A percentile compares a stretch with the other conserved stretches of the same genome.
phyloP scores from a whole-genome alignment of 2,329 filamentous ascomycete species.

The Dendrostoma leiphaemia region DNA sequence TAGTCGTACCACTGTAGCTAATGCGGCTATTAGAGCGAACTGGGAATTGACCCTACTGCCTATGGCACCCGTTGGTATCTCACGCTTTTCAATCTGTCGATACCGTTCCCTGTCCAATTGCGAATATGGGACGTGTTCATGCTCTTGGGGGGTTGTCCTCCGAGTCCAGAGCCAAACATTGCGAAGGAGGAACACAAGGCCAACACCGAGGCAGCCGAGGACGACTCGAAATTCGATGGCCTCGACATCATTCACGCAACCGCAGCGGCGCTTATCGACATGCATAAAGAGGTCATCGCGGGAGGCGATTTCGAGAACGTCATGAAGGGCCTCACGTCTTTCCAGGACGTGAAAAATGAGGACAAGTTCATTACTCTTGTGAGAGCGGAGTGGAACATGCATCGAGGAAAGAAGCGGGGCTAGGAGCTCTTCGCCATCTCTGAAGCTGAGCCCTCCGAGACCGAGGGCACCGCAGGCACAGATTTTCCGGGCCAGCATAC shows the following conservation, averaged over 20 bases:
- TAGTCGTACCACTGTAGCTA: no score
- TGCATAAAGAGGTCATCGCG: slow-evolving; percentile 80
- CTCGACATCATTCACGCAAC: slow-evolving; percentile 89
- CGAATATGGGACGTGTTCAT: slow-evolving; percentile 98
- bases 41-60: slow-evolving; percentile 82
- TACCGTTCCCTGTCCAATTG: slow-evolving; percentile 90
- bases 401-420: slow-evolving; percentile 43
- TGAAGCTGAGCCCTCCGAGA: background rate
- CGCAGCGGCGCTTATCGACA: slow-evolving; percentile 85
- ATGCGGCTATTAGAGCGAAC: slow-evolving; percentile 54
- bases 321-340: slow-evolving; percentile 95
- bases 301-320: slow-evolving; percentile 96
- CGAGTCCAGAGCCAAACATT: slow-evolving; percentile 21
- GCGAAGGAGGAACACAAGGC: slow-evolving; percentile 18
- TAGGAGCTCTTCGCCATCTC: slow-evolving; percentile 2
- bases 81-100: slow-evolving; percentile 94
- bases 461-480: background rate
- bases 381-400: slow-evolving; percentile 78
- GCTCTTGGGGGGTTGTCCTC: slow-evolving; percentile 77
- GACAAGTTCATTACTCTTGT: slow-evolving; percentile 78
- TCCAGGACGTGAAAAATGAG: slow-evolving; percentile 91
- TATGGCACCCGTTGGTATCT: slow-evolving; percentile 98
- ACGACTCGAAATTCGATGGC: slow-evolving; percentile 37
- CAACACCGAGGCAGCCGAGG: slow-evolving; percentile 8
- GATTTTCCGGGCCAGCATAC: background rate